phyloP scores from a whole-genome alignment of 2,329 filamentous ascomycete species.

The Mycosphaerella sp. region DNA sequence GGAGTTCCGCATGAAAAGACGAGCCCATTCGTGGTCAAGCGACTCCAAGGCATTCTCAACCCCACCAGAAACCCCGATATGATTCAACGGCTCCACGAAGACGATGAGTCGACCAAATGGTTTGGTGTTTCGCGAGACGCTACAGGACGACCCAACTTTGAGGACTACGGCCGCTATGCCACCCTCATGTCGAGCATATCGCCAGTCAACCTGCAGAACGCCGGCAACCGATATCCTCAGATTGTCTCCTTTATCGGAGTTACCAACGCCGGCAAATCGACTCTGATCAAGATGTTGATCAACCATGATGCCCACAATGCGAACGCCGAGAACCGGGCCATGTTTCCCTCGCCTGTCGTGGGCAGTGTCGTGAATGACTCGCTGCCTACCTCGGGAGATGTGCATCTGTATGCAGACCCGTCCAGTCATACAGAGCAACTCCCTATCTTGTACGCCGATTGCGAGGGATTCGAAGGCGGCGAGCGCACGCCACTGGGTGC shows the following conservation, averaged over 20 bases:
- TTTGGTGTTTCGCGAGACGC: constrained; percentile 34
- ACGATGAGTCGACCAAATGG: constrained; percentile 37
- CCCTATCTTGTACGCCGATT: constrained; percentile 48
- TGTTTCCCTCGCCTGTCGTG: constrained; percentile 41
- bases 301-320: constrained; percentile 31
- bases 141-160: constrained; percentile 31
- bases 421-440: constrained; percentile 34
- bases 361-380: constrained; percentile 37
- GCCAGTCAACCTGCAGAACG: constrained; percentile 19
- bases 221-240: constrained; percentile 29
- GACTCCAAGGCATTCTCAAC: constrained; percentile 27
- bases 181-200: constrained; percentile 38
- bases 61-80: constrained; percentile 27
- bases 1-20: constrained; percentile 36
- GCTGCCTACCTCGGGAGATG: constrained; percentile 46
- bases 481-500: constrained; percentile 37
- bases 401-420: constrained; percentile 49
- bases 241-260: constrained; percentile 34
- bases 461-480: constrained; percentile 48
- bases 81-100: constrained; percentile 32
- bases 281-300: constrained; percentile 46
- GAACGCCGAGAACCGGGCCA: constrained; percentile 24
- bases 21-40: constrained; percentile 26
- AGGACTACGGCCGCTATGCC: constrained; percentile 43
- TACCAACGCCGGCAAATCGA: constrained; percentile 45